Evolutionary conservation across 176 grass and related monocot genomes (phyloP), one percentile per base, ranked within the genome.

Genomic region (Calamus simplicifolius): DNA sequence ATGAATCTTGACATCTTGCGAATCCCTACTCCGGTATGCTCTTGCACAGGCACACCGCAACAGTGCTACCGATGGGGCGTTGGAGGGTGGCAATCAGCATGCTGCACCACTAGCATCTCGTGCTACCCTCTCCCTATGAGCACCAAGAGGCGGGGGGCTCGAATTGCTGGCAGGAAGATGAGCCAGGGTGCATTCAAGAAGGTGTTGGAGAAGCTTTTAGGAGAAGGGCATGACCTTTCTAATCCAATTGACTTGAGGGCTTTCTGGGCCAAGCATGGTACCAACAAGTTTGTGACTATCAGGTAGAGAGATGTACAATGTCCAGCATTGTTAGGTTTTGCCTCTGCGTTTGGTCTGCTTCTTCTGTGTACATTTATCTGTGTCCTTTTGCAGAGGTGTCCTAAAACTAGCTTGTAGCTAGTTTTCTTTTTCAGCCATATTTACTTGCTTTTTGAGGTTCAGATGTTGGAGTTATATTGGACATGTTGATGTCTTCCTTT

Each of bases 131-230:
- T 95, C 16, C 90, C 85, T 52, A 86, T 89, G 90, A 95, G 71
- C 64, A 72, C 79, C 2, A 95, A 95, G 53, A 66, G 80, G 25
- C 54, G 82, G 5, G 82, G 85, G 0, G 82, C 82, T 17, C 76
- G 85, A 6, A 89, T 95, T 58, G 90, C 90, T 18, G 85, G 90
- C 59, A 66, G 90, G 69, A 95, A 95, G 63, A 95, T 95, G 90
- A 89, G 79, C 64, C 90, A 95, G 68, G 85, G 90, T 49, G 90
- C 90, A 50, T 95, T 95, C 73, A 95, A 95, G 72, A 95, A 95
- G 69, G 90, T 95, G 63, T 66, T 95, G 48, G 90, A 95, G 70
- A 95, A 86, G 77, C 80, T 89, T n/a, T 73, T 73, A 43, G 85
- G 79, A 27, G 90, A 95, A 80, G 90, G 90, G 4, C 85, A 95